These are phyloP conservation scores for Gnetum montanum DNA, from an alignment of 75 land plant genomes.

Conservation along the genomic window DNA sequence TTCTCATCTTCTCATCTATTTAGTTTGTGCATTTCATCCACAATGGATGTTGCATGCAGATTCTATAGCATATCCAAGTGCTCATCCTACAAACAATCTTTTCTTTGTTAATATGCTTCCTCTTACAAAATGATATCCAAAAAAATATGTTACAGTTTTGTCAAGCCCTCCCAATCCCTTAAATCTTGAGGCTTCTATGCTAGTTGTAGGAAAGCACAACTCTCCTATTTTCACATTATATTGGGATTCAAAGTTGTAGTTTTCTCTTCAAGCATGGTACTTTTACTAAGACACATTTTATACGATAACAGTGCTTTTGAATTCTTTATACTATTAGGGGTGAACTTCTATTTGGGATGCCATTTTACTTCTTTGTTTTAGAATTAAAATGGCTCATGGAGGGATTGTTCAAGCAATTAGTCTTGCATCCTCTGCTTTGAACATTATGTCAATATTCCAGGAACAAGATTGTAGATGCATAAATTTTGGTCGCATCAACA, in stretches of 20 bases:
- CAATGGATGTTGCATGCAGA: slow-evolving; percentile 94
- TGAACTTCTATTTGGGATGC: too few species aligned
- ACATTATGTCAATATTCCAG: too few species aligned
- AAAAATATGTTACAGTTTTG: slow-evolving; percentile 81
- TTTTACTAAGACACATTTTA: too few species aligned
- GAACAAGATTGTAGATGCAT: too few species aligned
- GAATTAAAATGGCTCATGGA: too few species aligned
- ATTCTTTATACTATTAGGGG: too few species aligned
- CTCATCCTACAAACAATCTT: slow-evolving; percentile 87
- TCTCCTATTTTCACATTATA: slow-evolving; percentile 88
- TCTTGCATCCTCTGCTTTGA: too few species aligned
- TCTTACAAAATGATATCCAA: slow-evolving; percentile 81
- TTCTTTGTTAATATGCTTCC: slow-evolving; percentile 81
- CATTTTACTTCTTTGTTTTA: too few species aligned
- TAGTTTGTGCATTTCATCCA: slow-evolving; percentile 94
- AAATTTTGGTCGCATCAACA: too few species aligned
- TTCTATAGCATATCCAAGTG: slow-evolving; percentile 58
- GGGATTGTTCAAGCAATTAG: too few species aligned
- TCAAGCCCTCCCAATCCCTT: slow-evolving; percentile 60
- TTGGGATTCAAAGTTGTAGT: slow-evolving; percentile 79
- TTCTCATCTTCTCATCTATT: slow-evolving; percentile 67
- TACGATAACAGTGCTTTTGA: too few species aligned
- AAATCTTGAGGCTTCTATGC: slow-evolving; percentile 79
- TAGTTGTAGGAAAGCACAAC: slow-evolving; percentile 73
- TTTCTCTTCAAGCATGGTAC: slow-evolving; percentile 88